Evolutionary conservation across 441 rosid genomes (phyloP).

Genomic region (Gossypium lobatum): DNA sequence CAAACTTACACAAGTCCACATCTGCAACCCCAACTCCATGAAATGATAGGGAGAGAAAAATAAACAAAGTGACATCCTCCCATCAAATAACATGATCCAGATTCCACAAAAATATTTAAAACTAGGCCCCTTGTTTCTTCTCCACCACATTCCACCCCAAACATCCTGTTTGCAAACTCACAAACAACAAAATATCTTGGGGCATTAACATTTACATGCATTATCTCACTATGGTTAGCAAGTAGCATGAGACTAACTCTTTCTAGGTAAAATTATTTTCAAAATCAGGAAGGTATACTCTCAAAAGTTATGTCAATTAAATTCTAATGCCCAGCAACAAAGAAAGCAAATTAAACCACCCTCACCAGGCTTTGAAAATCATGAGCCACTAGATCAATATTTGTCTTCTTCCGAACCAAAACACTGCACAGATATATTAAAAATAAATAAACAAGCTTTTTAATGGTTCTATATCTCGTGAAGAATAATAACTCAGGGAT

Average conservation of each 20-base stretch:
- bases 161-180: not conserved
- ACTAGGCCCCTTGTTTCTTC: not conserved
- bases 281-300: not conserved
- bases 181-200: not conserved
- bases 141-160: not conserved
- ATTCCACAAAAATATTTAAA: not conserved
- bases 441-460: not conserved
- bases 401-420: slow-evolving; percentile 59
- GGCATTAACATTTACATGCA: not conserved
- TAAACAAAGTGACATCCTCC: not conserved
- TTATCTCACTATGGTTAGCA: not conserved
- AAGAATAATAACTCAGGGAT: not conserved
- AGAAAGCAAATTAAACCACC: slow-evolving; percentile 9
- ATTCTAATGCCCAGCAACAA: not conserved
- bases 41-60: not conserved
- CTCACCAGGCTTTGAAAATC: slow-evolving; percentile 74
- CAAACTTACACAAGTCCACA: slow-evolving; percentile 1
- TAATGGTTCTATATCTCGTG: not conserved
- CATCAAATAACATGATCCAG: not conserved
- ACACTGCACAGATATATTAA: slow-evolving; percentile 43
- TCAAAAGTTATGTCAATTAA: not conserved
- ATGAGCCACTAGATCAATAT: slow-evolving; percentile 55
- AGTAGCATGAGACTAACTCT: not conserved
- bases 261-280: not conserved
- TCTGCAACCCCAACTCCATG: not conserved